These are phyloP conservation scores for Colletotrichum viniferum DNA, from an alignment of 2,329 filamentous ascomycete genomes.

Conservation along the genomic window DNA sequence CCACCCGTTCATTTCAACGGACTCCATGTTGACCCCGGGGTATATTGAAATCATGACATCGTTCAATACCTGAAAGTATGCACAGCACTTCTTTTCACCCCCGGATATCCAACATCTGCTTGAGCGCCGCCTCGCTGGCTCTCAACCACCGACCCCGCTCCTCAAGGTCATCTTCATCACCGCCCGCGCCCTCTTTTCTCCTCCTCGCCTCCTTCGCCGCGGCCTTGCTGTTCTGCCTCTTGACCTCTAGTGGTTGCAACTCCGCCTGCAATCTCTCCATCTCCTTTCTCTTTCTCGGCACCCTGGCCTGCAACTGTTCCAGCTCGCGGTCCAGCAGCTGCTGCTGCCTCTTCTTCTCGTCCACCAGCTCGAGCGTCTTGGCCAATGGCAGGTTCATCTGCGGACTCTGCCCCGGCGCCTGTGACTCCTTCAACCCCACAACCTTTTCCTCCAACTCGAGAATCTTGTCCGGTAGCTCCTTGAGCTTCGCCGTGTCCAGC, in stretches of 20 bases:
- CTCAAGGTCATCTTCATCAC: slow-evolving; percentile 75
- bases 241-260: slow-evolving; percentile 69
- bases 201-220: slow-evolving; percentile 74
- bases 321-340: slow-evolving; percentile 67
- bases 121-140: slow-evolving; percentile 68
- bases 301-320: slow-evolving; percentile 64
- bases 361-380: slow-evolving; percentile 60
- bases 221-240: slow-evolving; percentile 66
- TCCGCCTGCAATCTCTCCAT: slow-evolving; percentile 71
- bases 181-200: slow-evolving; percentile 69
- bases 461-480: slow-evolving; percentile 56
- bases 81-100: slow-evolving; percentile 27
- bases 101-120: slow-evolving; percentile 64
- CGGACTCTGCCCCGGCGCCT: slow-evolving; percentile 41
- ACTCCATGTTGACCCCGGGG: too few relatives aligned
- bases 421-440: slow-evolving; percentile 44
- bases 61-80: background rate
- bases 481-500: slow-evolving; percentile 51
- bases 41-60: background rate
- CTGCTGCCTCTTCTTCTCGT: slow-evolving; percentile 53
- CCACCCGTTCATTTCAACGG: too few relatives aligned
- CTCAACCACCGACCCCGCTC: slow-evolving; percentile 77
- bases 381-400: slow-evolving; percentile 60
- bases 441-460: slow-evolving; percentile 53
- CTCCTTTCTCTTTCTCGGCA: slow-evolving; percentile 70